Evolutionary conservation across 306 rosid species (phyloP).

Genomic region (Malus orientalis): DNA sequence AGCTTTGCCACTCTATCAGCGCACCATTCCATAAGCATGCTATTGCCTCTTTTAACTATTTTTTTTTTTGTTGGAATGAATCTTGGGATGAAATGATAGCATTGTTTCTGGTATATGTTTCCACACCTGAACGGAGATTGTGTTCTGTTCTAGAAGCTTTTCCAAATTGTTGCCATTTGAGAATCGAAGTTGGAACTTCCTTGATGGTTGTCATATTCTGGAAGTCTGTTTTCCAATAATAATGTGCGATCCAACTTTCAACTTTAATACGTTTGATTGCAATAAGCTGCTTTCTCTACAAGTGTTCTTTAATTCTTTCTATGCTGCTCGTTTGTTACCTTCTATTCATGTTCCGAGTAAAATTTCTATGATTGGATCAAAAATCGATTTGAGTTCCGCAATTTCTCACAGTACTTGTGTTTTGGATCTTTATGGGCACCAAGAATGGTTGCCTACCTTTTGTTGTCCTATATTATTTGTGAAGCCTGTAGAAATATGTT

Average conservation of each 20-base stretch:
- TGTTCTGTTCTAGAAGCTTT: constrained; percentile 10
- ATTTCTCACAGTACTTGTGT: background rate
- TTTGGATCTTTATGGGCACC: background rate
- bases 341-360: background rate
- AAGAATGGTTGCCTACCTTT: background rate
- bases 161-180: constrained; percentile 15
- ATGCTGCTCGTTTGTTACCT: background rate
- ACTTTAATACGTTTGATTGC: background rate
- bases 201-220: constrained; percentile 1
- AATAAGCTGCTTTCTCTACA: background rate
- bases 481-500: background rate
- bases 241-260: constrained; percentile 3
- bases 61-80: constrained; percentile 21
- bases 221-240: constrained; percentile 2
- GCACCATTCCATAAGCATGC: constrained; percentile 67
- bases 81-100: constrained; percentile 26
- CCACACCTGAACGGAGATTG: constrained; percentile 24
- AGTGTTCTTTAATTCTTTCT: background rate
- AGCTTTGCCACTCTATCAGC: constrained; percentile 84
- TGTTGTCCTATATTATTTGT: background rate
- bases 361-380: background rate
- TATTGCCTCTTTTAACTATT: constrained; percentile 21
- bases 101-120: constrained; percentile 27
- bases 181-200: background rate
- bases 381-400: background rate